phyloP scores from a whole-genome alignment of 2,329 filamentous ascomycete species.

The Talaromyces sp. region DNA sequence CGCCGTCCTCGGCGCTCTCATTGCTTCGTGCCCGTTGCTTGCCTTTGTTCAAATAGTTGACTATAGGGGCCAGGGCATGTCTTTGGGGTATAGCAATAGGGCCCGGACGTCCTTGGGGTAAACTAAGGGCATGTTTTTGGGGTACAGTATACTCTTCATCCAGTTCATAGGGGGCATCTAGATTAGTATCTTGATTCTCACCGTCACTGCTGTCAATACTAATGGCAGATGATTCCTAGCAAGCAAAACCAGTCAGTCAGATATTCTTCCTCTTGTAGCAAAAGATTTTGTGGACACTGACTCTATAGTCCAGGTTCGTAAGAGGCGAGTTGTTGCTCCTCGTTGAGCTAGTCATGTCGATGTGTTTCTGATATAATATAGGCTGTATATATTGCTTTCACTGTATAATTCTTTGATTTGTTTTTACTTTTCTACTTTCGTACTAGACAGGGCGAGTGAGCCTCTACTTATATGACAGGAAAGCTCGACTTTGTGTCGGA shows the following conservation, averaged over 20 bases:
- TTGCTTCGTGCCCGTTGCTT: neutral
- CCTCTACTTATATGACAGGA: neutral
- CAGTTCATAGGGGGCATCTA: conserved; percentile 24
- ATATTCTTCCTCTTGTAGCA: neutral
- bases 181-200: neutral
- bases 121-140: too few species aligned
- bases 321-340: too few species aligned
- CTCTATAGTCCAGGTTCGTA: neutral
- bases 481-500: neutral
- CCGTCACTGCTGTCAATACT: neutral
- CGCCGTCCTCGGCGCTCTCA: neutral
- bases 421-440: neutral
- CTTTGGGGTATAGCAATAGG: neutral
- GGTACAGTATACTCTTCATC: neutral
- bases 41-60: neutral
- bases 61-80: neutral
- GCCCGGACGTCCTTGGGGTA: too few species aligned
- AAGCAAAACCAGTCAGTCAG: neutral
- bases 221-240: neutral
- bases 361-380: neutral
- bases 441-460: neutral
- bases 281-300: neutral
- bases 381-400: neutral
- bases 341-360: neutral
- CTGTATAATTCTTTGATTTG: neutral